Percentiles rank a stretch among this genome's conserved stretches.
Evolutionary conservation across 768 basidiomycete genomes (phyloP).

Genomic region (Hirschioporus abietinus): DNA sequence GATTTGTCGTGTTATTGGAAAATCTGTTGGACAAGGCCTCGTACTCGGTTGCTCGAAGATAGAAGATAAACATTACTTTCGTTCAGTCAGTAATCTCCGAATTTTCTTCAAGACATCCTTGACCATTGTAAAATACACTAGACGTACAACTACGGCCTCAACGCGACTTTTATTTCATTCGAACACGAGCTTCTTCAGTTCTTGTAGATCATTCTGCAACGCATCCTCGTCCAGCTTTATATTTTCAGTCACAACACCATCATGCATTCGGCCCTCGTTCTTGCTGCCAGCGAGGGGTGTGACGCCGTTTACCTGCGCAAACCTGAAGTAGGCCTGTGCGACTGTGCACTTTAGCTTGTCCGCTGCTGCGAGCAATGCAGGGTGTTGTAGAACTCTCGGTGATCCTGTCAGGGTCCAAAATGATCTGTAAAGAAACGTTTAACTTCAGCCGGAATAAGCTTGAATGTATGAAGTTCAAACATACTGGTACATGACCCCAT

Average conservation of each 20-base stretch:
- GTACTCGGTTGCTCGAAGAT: not conserved
- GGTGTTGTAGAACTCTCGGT: slow-evolving; percentile 51
- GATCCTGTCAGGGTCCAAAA: slow-evolving; percentile 89
- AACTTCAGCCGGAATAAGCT: not conserved
- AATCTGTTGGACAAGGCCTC: not conserved
- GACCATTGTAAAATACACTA: not conserved
- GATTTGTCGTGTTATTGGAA: not conserved
- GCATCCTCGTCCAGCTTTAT: slow-evolving; percentile 30
- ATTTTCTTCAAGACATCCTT: not conserved
- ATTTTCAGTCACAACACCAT: slow-evolving; percentile 47
- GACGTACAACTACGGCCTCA: not conserved
- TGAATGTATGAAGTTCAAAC: slow-evolving; percentile 14
- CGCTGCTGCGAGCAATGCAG: slow-evolving; percentile 39
- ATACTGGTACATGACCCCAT: slow-evolving; percentile 71
- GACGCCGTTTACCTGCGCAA: slow-evolving; percentile 62
- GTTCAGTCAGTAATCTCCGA: not conserved
- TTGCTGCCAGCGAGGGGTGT: slow-evolving; percentile 76
- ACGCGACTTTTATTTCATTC: not conserved
- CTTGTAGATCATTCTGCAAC: slow-evolving; percentile 7
- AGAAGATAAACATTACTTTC: not conserved
- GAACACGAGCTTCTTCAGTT: slow-evolving; percentile 24
- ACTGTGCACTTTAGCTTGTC: slow-evolving; percentile 45
- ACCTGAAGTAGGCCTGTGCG: slow-evolving; percentile 61
- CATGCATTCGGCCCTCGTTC: slow-evolving; percentile 57
- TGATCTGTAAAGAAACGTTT: slow-evolving; percentile 42